Evolutionary conservation across 1,284 basidiomycete species (phyloP).

Genomic region (Ustilago crameri): DNA sequence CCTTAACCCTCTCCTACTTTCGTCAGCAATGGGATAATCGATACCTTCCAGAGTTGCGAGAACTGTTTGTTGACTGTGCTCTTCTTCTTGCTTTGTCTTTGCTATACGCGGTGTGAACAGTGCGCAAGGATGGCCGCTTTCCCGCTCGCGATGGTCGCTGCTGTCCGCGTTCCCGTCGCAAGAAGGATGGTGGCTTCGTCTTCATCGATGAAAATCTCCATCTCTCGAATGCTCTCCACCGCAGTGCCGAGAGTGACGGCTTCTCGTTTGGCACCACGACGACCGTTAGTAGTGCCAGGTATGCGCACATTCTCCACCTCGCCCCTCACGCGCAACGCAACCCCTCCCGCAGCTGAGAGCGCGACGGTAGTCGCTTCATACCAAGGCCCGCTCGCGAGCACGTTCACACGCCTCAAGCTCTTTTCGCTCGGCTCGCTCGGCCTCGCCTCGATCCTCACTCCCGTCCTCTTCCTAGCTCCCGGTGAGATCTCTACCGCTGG

Average conservation of each 20-base stretch:
- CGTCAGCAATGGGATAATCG: conserved; percentile 17
- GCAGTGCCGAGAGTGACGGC: not conserved
- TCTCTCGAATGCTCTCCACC: not conserved
- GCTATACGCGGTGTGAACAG: conserved; percentile 5
- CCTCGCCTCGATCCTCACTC: conserved; percentile 78
- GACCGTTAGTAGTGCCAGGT: not conserved
- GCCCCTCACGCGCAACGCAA: not conserved
- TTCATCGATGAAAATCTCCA: not conserved
- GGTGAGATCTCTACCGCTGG: conserved; percentile 78
- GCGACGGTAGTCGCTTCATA: conserved; percentile 54
- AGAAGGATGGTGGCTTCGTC: not conserved
- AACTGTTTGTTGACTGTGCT: conserved; percentile 38
- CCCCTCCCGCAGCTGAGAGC: not conserved
- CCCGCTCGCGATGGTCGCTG: not conserved
- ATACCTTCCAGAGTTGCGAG: not conserved
- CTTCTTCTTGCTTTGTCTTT: conserved; percentile 9
- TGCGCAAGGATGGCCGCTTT: conserved; percentile 3
- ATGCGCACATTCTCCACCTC: conserved; percentile 11
- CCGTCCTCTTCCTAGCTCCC: conserved; percentile 83
- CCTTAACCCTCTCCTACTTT: conserved; percentile 1
- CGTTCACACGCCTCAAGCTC: conserved; percentile 81
- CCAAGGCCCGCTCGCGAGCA: conserved; percentile 76
- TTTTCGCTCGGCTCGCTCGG: conserved; percentile 83
- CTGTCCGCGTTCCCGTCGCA: not conserved
- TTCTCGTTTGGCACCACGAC: not conserved